Conservation (phyloP, 1,284 basidiomycete species). For the Moesziomyces sp. region DNA sequence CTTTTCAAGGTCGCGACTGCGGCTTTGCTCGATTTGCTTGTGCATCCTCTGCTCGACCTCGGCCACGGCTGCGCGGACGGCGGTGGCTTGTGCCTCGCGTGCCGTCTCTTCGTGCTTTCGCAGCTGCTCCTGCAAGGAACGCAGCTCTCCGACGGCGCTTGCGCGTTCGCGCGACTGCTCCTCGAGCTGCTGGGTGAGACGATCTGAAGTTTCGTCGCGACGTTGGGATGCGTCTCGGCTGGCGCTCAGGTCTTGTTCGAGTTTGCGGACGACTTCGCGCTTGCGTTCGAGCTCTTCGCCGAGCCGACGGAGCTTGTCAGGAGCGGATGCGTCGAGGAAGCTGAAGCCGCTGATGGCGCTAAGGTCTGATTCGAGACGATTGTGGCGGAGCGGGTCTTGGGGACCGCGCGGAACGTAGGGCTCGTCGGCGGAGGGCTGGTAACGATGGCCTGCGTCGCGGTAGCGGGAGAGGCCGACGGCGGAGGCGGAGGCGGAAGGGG, state of each 20-base stretch:
- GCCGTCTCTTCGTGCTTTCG: constrained; percentile 12
- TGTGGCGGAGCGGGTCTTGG: constrained; percentile 32
- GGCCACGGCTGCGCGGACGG: constrained; percentile 18
- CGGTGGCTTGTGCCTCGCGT: constrained; percentile 14
- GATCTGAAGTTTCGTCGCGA: constrained; percentile 15
- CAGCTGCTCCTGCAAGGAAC: constrained; percentile 12
- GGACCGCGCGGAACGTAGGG: constrained; percentile 28
- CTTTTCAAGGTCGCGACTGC: constrained; percentile 25
- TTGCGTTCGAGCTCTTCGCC: constrained; percentile 30
- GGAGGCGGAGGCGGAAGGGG: constrained; percentile 35
- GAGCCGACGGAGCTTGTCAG: constrained; percentile 37
- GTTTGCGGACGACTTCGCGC: constrained; percentile 25
- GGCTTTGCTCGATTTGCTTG: constrained; percentile 18
- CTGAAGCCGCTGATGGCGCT: constrained; percentile 46
- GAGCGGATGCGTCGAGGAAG: constrained; percentile 37
- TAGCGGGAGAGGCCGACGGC: constrained; percentile 30
- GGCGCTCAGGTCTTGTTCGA: constrained; percentile 21
- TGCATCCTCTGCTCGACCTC: constrained; percentile 31
- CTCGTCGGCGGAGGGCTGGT: constrained; percentile 24
- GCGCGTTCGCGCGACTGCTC: constrained; percentile 35
- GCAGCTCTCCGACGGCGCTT: constrained; percentile 18
- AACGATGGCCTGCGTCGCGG: constrained; percentile 12
- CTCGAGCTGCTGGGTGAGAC: constrained; percentile 29
- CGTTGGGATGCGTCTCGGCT: constrained; percentile 15
- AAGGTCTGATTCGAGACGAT: constrained; percentile 37